Conservation (phyloP, 2,329 filamentous ascomycete species). For the Claviceps maximensis region DNA sequence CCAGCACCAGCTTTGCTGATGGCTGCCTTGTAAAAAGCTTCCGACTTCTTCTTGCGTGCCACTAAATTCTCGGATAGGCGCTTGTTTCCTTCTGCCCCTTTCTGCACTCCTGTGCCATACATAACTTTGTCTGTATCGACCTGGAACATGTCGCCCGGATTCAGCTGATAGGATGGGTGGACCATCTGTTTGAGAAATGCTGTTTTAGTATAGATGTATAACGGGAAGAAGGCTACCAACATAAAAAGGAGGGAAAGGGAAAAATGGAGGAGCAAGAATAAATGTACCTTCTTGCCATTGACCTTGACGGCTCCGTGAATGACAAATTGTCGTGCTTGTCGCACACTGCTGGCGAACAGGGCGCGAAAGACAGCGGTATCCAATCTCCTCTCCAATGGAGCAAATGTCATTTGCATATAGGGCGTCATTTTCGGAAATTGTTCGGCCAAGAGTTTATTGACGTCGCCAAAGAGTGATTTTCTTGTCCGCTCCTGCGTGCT, state of each 20-base stretch:
- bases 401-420: constrained; percentile 94
- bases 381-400: constrained; percentile 76
- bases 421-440: constrained; percentile 47
- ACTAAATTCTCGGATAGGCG: constrained; percentile 15
- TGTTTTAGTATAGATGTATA: constrained; percentile 1
- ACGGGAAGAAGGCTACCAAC: too few relatives aligned
- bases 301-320: constrained; percentile 88
- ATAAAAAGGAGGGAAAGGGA: too few relatives aligned
- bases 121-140: constrained; percentile 83
- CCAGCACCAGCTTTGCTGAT: constrained; percentile 7
- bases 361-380: constrained; percentile 93
- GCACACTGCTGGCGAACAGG: constrained; percentile 82
- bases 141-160: constrained; percentile 97
- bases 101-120: constrained; percentile 69
- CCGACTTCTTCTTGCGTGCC: constrained; percentile 15
- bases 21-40: constrained; percentile 11
- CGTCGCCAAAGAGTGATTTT: constrained; percentile 15
- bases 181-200: constrained; percentile 51
- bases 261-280: background rate
- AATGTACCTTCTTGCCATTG: constrained; percentile 79
- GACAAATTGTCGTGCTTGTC: constrained; percentile 89
- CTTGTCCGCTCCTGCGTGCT: constrained; percentile 9
- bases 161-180: constrained; percentile 83
- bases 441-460: constrained; percentile 20
- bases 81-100: constrained; percentile 26